phyloP scores from a whole-genome alignment of 352 stramenopile species.

The Globisporangium viniferum region DNA sequence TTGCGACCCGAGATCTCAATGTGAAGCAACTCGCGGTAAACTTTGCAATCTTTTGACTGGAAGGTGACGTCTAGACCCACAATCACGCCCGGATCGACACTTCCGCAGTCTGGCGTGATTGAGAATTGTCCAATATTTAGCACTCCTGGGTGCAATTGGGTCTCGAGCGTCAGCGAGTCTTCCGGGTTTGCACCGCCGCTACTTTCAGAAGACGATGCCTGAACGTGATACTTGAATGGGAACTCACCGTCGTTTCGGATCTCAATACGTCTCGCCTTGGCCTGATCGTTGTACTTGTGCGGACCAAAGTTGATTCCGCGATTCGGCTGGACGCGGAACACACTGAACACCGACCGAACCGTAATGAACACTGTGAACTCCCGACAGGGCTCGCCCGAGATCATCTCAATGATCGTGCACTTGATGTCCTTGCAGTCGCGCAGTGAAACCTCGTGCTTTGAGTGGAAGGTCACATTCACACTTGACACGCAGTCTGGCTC shows the following conservation, averaged over 20 bases:
- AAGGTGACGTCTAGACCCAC: conserved; percentile 77
- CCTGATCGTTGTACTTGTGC: conserved; percentile 84
- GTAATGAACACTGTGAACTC: conserved; percentile 86
- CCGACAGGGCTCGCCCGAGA: conserved; percentile 86
- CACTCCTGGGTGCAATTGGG: conserved; percentile 24
- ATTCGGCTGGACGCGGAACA: conserved; percentile 85
- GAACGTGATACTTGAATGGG: conserved; percentile 86
- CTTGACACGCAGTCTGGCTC: conserved; percentile 59
- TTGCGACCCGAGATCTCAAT: conserved; percentile 83
- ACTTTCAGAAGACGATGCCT: conserved; percentile 1
- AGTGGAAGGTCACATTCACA: conserved; percentile 81
- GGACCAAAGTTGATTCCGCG: conserved; percentile 92
- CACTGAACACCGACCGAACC: conserved; percentile 79
- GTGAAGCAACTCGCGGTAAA: conserved; percentile 69
- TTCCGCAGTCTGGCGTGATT: conserved; percentile 70
- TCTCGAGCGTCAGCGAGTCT: conserved; percentile 38
- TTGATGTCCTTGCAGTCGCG: conserved; percentile 92
- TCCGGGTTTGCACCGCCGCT: not conserved
- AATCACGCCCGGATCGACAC: conserved; percentile 81
- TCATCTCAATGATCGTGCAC: conserved; percentile 91
- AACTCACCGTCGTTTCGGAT: conserved; percentile 94
- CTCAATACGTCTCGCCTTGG: conserved; percentile 78
- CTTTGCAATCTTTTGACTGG: conserved; percentile 62
- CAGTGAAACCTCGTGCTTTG: conserved; percentile 75
- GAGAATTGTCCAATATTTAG: conserved; percentile 78